These are phyloP conservation scores for Neurospora terricola DNA, from an alignment of 495 filamentous ascomycete species.

Conservation along the genomic window DNA sequence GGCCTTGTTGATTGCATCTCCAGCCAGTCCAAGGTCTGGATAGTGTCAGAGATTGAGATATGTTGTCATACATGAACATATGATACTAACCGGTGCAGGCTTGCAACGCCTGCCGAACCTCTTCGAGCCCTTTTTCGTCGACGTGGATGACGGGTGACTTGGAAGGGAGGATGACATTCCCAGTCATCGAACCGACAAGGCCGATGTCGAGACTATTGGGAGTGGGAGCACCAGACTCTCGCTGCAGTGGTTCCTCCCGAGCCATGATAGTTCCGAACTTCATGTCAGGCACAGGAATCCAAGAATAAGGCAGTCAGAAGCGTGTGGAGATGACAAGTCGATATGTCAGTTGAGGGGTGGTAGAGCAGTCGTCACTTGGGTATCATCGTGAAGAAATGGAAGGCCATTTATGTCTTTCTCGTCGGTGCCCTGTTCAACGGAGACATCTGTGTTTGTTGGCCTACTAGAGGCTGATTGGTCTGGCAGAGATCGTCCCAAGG, in stretches of 20 bases:
- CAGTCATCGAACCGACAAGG: constrained; percentile 5
- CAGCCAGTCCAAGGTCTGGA: constrained; percentile 26
- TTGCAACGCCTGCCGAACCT: constrained; percentile 8
- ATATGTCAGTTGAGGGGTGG: neutral
- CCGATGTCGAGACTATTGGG: neutral
- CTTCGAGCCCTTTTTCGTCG: neutral
- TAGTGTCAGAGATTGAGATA: constrained; percentile 1
- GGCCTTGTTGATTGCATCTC: constrained; percentile 21
- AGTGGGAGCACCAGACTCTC: neutral
- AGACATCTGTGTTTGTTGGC: neutral
- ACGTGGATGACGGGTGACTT: constrained; percentile 4
- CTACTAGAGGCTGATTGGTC: neutral
- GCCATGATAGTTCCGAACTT: neutral
- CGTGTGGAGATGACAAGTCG: neutral
- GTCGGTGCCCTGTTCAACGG: neutral
- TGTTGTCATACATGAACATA: neutral
- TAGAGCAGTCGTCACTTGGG: neutral
- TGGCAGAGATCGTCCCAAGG: neutral
- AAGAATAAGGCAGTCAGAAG: neutral
- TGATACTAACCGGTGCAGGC: constrained; percentile 27
- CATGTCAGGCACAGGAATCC: neutral
- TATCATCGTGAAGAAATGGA: neutral
- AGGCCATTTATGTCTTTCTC: neutral
- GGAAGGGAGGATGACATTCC: neutral
- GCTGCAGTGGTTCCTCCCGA: neutral